Base-by-base conservation (phyloP, 2,329 filamentous ascomycete species). In the Cladosporium sp. region DNA sequence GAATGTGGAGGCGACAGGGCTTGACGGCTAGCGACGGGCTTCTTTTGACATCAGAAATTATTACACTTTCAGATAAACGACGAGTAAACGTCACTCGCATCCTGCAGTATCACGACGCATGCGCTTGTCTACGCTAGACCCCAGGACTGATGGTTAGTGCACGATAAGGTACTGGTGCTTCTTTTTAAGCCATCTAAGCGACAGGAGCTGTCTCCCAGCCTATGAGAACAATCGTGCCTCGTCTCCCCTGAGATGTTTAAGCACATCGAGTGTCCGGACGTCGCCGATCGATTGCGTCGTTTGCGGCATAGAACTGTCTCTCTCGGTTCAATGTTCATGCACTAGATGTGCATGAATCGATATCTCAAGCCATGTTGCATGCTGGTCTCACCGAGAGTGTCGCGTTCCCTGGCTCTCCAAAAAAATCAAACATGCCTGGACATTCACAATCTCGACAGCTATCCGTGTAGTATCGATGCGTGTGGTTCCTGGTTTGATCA, bases 141-240 rank as follows among this genome's bases (percentile, higher is more conserved):
- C 51, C 51, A 30, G 28, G 30, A 54, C 51, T 21, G 51, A 8
- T 14, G 21, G 16, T 30, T 54, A 54, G 51, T 54, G 51, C 28
- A 21, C 26, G 51, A 54, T 54, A 54, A 54, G 51, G 51, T 54
- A 54, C 3, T 28, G 30, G 30, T 54, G 51, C 51, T 54, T 54
- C 51, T 30, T 13, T n/a, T 30, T 54, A 32, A n/a, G 18, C 51
- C 21, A 32, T 21, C 51, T 54, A 32, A n/a, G 51, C 51, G 51
- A 54, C 7, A n/a, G 10, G 51, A 53, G 28, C 28, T n/a, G 18
- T 54, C 51, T 28, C 7, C 18, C 25, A n/a, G 18, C 51, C 51
- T 54, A 54, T 54, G 26, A 32, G 14, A 32, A 3, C 30, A 2
- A 28, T 14, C 18, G 10, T 28, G 26, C 28, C 18, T 54, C 51